A percentile compares a stretch with the other conserved stretches of the same genome.
These are phyloP conservation scores for Eucalyptus victrix DNA, from an alignment of 345 rosid genomes.

Conservation along the genomic window DNA sequence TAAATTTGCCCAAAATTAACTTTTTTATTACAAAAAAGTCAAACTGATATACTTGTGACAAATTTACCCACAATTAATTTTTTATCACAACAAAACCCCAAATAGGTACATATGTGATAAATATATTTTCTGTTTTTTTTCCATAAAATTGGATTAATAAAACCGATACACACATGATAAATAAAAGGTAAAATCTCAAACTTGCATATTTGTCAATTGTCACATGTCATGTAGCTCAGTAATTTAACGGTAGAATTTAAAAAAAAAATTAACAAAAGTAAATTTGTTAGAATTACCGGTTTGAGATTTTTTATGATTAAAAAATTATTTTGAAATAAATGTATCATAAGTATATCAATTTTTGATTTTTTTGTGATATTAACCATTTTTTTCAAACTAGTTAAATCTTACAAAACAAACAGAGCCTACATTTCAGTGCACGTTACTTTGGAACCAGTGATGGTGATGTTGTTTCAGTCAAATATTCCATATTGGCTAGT, in stretches of 20 bases:
- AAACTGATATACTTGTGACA: too few species aligned
- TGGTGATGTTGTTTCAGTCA: background rate
- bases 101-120: too few species aligned
- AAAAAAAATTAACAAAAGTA: too few species aligned
- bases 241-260: too few species aligned
- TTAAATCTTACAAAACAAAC: background rate
- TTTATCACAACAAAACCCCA: too few species aligned
- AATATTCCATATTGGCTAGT: background rate
- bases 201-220: rapidly evolving
- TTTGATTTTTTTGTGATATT: rapidly evolving
- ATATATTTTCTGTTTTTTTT: rapidly evolving
- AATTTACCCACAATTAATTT: too few species aligned
- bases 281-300: rapidly evolving
- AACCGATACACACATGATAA: too few species aligned
- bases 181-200: too few species aligned
- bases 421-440: background rate
- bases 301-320: rapidly evolving
- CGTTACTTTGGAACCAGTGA: background rate
- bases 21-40: rapidly evolving
- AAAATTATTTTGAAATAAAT: too few species aligned
- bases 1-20: too few species aligned
- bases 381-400: background rate
- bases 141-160: too few species aligned
- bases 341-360: rapidly evolving
- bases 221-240: too few species aligned